phyloP scores from a whole-genome alignment of 106 monocot genomes.

The Chionographis japonica region DNA sequence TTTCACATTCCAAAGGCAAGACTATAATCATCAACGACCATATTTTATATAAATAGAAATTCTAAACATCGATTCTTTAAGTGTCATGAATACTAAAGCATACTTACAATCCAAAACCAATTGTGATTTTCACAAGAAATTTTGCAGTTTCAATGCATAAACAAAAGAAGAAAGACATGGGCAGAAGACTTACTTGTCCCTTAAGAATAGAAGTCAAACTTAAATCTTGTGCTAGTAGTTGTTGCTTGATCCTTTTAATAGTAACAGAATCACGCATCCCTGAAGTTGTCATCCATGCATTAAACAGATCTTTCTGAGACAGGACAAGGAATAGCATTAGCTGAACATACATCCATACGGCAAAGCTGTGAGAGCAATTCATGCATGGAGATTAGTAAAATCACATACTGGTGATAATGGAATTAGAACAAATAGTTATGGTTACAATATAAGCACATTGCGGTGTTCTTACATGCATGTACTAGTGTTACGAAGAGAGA shows the following conservation, averaged over 20 bases:
- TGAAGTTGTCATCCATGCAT: constrained; percentile 46
- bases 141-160: neutral
- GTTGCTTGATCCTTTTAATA: constrained; percentile 46
- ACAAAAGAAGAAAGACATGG: neutral
- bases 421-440: too few relatives aligned
- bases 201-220: constrained; percentile 54
- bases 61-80: too few relatives aligned
- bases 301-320: constrained; percentile 47
- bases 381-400: neutral
- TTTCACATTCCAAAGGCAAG: too few relatives aligned
- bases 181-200: constrained; percentile 41
- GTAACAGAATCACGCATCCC: constrained; percentile 44
- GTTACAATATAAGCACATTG: too few relatives aligned
- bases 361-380: neutral
- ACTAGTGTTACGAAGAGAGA: too few relatives aligned
- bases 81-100: too few relatives aligned
- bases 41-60: too few relatives aligned
- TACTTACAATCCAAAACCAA: too few relatives aligned
- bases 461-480: too few relatives aligned
- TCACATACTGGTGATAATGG: too few relatives aligned
- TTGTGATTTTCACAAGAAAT: too few relatives aligned
- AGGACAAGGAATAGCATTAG: constrained; percentile 15
- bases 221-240: constrained; percentile 39
- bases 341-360: neutral
- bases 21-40: too few relatives aligned